Evolutionary conservation across 805 yeast genomes (phyloP), one percentile per base, ranked within the genome.

Genomic region (Sungouiella blattae): DNA sequence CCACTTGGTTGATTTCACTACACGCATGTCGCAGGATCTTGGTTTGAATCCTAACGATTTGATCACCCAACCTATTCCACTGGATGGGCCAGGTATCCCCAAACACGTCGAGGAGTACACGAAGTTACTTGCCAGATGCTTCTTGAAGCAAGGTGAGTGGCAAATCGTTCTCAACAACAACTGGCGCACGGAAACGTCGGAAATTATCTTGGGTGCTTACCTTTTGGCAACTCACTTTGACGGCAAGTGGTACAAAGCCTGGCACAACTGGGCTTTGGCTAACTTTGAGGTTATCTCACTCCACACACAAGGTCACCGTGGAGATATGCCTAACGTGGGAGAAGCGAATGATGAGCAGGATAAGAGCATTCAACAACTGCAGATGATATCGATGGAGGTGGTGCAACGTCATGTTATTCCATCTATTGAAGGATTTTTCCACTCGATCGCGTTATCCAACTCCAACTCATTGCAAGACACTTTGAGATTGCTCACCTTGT

Each of bases 251-350:
- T 93, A 93, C 53, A 93, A 94, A 55, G 98, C 98, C 12, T 94
- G 98, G 98, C 99, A 93, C 57, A 91, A 88, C 54, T 93, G 99
- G 99, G 98, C 98, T 0, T 69, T 94, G 53, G 97, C 98, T 1
- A 93, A 94, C 59, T 93, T 89, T 56, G 97, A 93, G 55, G 98
- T 91, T 1, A 83, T 91, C 14, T 83, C 96, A 0, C 69, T 83
- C 18, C 64, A 71, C 52, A 55, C 58, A 24, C 65, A 58, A 37
- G 58, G 50, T 35, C 46, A 40, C 28, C 37, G 39, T 16, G 48
- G 43, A n/a, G 32, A 44, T 9, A 44, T 40, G 16, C 18, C 39
- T 6, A 35, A 42, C 7, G 35, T 35, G 11, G 49, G 57, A 50
- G 64, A 56, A 24, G 64, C 54, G 32, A 56, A 52, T 33, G 66